Evolutionary conservation across 2,329 filamentous ascomycete species (phyloP).

Genomic region (Sarocladium kiliense): DNA sequence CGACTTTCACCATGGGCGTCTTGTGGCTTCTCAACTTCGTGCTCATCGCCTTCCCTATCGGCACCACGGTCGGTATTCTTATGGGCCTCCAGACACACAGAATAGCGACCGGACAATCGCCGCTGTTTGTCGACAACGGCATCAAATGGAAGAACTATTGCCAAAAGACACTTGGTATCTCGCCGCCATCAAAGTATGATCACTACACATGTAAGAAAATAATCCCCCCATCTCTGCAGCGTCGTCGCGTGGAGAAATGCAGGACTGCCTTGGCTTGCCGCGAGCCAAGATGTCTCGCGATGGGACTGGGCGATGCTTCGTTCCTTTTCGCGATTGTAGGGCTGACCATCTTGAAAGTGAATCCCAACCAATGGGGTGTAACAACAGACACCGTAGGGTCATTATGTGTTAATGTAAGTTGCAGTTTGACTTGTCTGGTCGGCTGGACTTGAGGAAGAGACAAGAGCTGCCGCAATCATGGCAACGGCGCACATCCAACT

Average conservation of each 20-base stretch:
- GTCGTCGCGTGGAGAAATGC: not conserved
- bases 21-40: slow-evolving; percentile 44
- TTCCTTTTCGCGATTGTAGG: not conserved
- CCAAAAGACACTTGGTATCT: slow-evolving; percentile 38
- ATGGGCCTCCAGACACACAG: slow-evolving; percentile 42
- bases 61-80: slow-evolving; percentile 42
- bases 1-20: slow-evolving; percentile 15
- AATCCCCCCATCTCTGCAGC: not conserved
- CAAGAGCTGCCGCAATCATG: too few species aligned
- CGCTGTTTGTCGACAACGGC: slow-evolving; percentile 37
- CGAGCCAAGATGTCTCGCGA: slow-evolving; percentile 7
- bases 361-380: slow-evolving; percentile 52
- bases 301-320: not conserved
- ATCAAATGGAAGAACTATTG: slow-evolving; percentile 33
- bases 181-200: slow-evolving; percentile 35
- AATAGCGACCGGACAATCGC: slow-evolving; percentile 33
- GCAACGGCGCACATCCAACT: too few species aligned
- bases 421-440: too few species aligned
- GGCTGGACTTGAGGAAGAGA: too few species aligned
- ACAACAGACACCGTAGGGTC: slow-evolving; percentile 28
- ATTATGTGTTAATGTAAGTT: slow-evolving; percentile 49
- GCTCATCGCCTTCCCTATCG: slow-evolving; percentile 45
- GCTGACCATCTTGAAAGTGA: slow-evolving; percentile 31
- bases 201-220: slow-evolving; percentile 40
- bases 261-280: slow-evolving; percentile 3